phyloP scores from a whole-genome alignment of 345 rosid genomes.

The Syzygium oleosum region DNA sequence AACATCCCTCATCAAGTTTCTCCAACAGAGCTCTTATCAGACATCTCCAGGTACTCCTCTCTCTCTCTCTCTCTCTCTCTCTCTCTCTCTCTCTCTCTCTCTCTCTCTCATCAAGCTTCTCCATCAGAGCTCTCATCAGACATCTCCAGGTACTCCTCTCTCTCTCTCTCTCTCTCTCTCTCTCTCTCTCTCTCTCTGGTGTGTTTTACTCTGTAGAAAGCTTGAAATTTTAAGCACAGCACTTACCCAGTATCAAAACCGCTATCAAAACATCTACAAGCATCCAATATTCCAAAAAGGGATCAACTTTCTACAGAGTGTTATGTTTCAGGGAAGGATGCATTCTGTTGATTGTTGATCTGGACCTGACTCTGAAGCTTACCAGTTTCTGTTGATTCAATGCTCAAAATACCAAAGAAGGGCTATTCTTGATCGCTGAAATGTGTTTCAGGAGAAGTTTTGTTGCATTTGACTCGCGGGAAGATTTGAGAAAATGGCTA shows the following conservation, averaged over 20 bases:
- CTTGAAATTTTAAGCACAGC: background rate
- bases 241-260: background rate
- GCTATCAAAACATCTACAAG: background rate
- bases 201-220: background rate
- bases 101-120: background rate
- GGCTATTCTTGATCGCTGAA: background rate
- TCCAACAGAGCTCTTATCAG: background rate
- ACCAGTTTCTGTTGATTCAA: background rate
- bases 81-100: background rate
- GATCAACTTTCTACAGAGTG: background rate
- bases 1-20: background rate
- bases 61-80: background rate
- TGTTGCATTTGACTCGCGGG: background rate
- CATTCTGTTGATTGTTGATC: background rate
- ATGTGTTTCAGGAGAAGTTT: background rate
- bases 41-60: background rate
- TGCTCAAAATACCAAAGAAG: background rate
- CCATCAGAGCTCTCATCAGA: background rate
- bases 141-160: background rate
- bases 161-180: background rate
- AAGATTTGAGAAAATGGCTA: conserved; percentile 26
- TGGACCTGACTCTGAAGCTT: background rate
- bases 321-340: background rate
- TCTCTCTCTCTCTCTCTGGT: background rate
- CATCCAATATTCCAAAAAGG: background rate